phyloP scores from a whole-genome alignment of 1,139 yeast genomes.

The Yamadazyma taylorii region DNA sequence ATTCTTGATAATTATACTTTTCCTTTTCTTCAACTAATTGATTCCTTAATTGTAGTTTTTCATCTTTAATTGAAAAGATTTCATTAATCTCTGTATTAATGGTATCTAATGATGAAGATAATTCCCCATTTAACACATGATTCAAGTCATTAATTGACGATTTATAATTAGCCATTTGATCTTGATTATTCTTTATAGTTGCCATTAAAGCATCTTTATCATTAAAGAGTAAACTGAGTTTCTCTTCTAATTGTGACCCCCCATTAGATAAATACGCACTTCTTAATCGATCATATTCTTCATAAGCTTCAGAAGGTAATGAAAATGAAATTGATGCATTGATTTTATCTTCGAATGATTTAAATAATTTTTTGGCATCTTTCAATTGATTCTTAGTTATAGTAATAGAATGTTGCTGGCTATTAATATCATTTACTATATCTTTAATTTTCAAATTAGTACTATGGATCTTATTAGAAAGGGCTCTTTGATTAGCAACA shows the following conservation, averaged over 20 bases:
- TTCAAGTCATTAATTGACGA: slow-evolving; percentile 39
- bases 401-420: slow-evolving; percentile 48
- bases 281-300: slow-evolving; percentile 62
- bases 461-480: slow-evolving; percentile 46
- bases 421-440: slow-evolving; percentile 49
- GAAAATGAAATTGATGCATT: slow-evolving; percentile 24
- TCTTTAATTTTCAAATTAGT: slow-evolving; percentile 55
- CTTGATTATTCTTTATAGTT: slow-evolving; percentile 39
- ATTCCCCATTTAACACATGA: slow-evolving; percentile 30
- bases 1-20: slow-evolving; percentile 47
- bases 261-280: slow-evolving; percentile 55
- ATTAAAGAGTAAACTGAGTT: slow-evolving; percentile 41
- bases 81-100: slow-evolving; percentile 33
- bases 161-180: slow-evolving; percentile 44
- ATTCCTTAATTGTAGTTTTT: slow-evolving; percentile 44
- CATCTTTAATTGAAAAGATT: slow-evolving; percentile 31
- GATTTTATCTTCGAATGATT: slow-evolving; percentile 41
- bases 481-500: slow-evolving; percentile 52
- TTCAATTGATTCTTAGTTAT: slow-evolving; percentile 48
- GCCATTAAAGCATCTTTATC: slow-evolving; percentile 45
- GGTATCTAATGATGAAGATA: slow-evolving; percentile 34
- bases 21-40: slow-evolving; percentile 47
- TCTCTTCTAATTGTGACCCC: slow-evolving; percentile 60
- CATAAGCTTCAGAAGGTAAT: slow-evolving; percentile 52
- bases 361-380: slow-evolving; percentile 44